phyloP scores from a whole-genome alignment of 2,329 filamentous ascomycete species.

The Pestalotiopsis fici region DNA sequence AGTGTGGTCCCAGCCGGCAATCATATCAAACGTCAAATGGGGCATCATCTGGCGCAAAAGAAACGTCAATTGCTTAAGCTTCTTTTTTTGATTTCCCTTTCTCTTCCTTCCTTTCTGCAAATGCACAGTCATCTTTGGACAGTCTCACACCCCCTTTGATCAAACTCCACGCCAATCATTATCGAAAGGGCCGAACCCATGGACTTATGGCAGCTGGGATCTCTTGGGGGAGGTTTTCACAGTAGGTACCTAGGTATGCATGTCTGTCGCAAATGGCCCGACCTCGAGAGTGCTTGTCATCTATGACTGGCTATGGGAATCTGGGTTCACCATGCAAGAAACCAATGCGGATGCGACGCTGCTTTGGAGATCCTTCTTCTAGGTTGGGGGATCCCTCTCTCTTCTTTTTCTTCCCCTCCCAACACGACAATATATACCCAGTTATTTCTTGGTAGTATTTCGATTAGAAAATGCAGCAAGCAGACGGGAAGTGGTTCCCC shows the following conservation, averaged over 20 bases:
- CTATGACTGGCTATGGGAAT: background rate
- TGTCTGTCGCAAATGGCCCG: no score
- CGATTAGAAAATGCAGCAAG: no score
- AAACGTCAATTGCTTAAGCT: slow-evolving; percentile 10
- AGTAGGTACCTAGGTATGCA: no score
- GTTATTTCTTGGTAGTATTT: no score
- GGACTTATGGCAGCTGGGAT: no score
- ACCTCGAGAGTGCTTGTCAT: background rate
- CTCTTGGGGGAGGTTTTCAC: no score
- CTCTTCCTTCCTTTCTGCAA: background rate
- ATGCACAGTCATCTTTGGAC: no score
- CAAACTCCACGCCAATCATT: background rate
- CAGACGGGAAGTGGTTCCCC: no score
- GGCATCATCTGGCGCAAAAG: slow-evolving; percentile 17
- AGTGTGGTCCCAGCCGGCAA: slow-evolving; percentile 19
- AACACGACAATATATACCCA: no score
- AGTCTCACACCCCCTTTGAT: background rate
- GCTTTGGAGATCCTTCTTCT: background rate
- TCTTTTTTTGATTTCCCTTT: background rate
- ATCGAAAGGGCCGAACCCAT: no score
- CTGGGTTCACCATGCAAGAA: background rate
- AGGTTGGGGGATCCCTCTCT: background rate
- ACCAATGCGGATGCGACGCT: background rate
- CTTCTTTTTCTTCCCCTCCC: no score
- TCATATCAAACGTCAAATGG: slow-evolving; percentile 21